These are phyloP conservation scores for Blumeriella jaapii DNA, from an alignment of 2,329 filamentous ascomycete species.

Conservation along the genomic window DNA sequence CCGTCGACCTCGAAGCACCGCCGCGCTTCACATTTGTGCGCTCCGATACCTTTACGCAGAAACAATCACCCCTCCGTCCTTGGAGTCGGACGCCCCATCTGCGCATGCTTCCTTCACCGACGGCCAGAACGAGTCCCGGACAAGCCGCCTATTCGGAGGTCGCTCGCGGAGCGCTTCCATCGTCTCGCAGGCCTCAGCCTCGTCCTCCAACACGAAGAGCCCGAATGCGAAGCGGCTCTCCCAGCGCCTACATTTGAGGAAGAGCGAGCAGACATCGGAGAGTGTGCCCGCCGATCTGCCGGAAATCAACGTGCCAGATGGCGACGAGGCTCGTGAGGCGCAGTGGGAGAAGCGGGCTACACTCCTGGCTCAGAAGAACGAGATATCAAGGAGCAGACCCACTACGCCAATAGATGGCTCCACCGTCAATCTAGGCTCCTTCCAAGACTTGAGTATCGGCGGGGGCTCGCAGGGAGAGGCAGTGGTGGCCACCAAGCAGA, in stretches of 20 bases:
- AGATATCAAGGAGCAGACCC: conserved; percentile 31
- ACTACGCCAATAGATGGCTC: conserved; percentile 27
- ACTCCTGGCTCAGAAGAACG: conserved; percentile 61
- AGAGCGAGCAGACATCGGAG: conserved; percentile 47
- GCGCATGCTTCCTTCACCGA: conserved; percentile 8
- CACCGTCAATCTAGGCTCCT: conserved; percentile 14
- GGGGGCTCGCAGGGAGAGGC: conserved; percentile 13
- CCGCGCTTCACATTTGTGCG: conserved; percentile 68
- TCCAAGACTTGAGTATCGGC: conserved; percentile 17
- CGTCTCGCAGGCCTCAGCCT: conserved; percentile 33
- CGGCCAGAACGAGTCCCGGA: conserved; percentile 19
- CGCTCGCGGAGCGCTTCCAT: conserved; percentile 32
- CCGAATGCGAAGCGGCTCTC: conserved; percentile 41
- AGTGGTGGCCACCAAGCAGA: conserved; percentile 38
- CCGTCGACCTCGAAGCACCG: conserved; percentile 23
- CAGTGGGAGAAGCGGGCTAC: conserved; percentile 92
- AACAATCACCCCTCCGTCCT: conserved; percentile 58
- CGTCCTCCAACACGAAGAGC: conserved; percentile 14
- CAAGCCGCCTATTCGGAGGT: conserved; percentile 26
- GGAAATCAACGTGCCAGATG: conserved; percentile 47
- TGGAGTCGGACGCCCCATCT: conserved; percentile 29
- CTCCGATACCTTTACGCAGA: conserved; percentile 77
- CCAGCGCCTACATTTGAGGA: conserved; percentile 57
- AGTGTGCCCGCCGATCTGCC: conserved; percentile 74
- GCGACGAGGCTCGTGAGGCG: conserved; percentile 42